Conservation (phyloP, 495 filamentous ascomycete genomes). For the Hypomontagnella submonticulosa region DNA sequence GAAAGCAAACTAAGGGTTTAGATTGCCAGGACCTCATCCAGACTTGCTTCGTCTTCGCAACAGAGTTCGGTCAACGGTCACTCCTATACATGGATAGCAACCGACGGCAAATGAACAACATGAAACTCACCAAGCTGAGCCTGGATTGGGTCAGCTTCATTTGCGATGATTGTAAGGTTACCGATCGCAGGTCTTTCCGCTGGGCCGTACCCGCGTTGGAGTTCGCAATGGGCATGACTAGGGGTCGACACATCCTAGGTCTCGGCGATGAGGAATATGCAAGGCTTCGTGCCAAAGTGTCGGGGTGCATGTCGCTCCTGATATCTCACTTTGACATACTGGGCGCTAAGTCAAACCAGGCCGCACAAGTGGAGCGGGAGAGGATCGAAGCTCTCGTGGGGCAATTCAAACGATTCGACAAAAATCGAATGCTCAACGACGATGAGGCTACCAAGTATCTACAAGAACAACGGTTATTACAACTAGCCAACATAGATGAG, state of each 20-base stretch:
- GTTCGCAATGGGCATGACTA: constrained; percentile 96
- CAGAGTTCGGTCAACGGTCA: constrained; percentile 95
- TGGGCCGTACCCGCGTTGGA: constrained; percentile 96
- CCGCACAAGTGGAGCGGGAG: constrained; percentile 82
- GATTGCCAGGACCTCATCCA: constrained; percentile 97
- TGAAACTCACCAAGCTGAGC: constrained; percentile 90
- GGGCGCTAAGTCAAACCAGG: constrained; percentile 91
- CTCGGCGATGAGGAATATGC: constrained; percentile 89
- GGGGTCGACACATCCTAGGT: constrained; percentile 87
- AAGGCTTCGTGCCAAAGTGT: constrained; percentile 83
- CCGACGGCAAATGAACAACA: constrained; percentile 92
- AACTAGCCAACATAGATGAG: constrained; percentile 80
- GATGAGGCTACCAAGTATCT: constrained; percentile 81
- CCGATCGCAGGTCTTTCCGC: constrained; percentile 95
- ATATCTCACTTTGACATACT: constrained; percentile 99
- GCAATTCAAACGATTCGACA: constrained; percentile 78
- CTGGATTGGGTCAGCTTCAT: constrained; percentile 98
- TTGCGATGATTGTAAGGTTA: constrained; percentile 93
- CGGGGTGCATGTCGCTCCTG: constrained; percentile 95
- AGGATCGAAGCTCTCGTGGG: constrained; percentile 79
- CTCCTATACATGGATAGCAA: constrained; percentile 94
- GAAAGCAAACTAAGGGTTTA: constrained; percentile 81
- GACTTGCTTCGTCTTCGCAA: constrained; percentile 98
- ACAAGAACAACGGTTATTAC: constrained; percentile 74
- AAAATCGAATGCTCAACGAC: constrained; percentile 81